Evolutionary conservation across 148 eudicot genomes (phyloP).

Genomic region (Vaccinium myrtillus): DNA sequence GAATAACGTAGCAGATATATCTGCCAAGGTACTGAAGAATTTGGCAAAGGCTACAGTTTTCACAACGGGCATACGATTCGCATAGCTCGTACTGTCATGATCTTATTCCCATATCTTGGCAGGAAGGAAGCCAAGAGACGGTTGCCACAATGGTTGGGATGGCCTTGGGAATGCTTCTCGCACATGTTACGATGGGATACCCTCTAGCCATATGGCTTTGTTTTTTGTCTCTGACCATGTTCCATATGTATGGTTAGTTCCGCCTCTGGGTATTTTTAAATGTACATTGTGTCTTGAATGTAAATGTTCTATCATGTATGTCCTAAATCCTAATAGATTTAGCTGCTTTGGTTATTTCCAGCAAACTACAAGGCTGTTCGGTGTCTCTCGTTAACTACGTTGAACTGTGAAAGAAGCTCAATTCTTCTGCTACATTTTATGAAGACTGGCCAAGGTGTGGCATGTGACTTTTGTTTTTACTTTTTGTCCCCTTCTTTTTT

Average conservation of each 20-base stretch:
- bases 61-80: neutral
- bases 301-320: neutral
- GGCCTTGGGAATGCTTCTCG: slow-evolving; percentile 97
- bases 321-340: slow-evolving; percentile 3
- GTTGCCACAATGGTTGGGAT: slow-evolving; percentile 96
- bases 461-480: neutral
- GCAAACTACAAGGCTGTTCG: slow-evolving; percentile 95
- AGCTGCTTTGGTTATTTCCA: slow-evolving; percentile 31
- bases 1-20: slow-evolving; percentile 96
- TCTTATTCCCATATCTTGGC: slow-evolving; percentile 19
- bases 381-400: slow-evolving; percentile 70
- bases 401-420: slow-evolving; percentile 84
- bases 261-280: slow-evolving; percentile 6
- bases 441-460: slow-evolving; percentile 80
- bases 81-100: neutral
- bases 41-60: neutral
- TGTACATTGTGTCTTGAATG: neutral
- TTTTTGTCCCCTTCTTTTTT: neutral
- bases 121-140: slow-evolving; percentile 99
- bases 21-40: slow-evolving; percentile 74
- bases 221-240: slow-evolving; percentile 78
- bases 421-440: slow-evolving; percentile 73
- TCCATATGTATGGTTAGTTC: slow-evolving; percentile 96
- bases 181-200: slow-evolving; percentile 75
- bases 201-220: slow-evolving; percentile 77